Conservation (phyloP, 352 stramenopile genomes). For the Phytophthora pinifolia region DNA sequence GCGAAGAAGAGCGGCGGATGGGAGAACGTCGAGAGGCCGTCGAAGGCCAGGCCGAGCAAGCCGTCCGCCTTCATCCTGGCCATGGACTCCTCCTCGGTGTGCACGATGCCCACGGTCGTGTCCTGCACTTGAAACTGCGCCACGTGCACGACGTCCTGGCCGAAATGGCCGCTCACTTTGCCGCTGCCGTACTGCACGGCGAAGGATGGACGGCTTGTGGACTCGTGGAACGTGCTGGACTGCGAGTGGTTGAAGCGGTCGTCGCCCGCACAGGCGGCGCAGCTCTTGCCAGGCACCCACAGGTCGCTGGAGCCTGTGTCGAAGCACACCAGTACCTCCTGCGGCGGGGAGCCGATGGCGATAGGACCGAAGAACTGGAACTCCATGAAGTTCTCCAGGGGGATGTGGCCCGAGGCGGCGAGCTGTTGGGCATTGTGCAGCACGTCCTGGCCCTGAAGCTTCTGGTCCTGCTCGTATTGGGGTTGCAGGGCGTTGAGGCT, state of each 20-base stretch:
- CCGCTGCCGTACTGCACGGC: slow-evolving; percentile 77
- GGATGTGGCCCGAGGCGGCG: slow-evolving; percentile 39
- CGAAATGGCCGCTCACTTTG: slow-evolving; percentile 63
- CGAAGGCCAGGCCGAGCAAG: slow-evolving; percentile 96
- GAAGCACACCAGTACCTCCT: slow-evolving; percentile 77
- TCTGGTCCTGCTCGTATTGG: neutral
- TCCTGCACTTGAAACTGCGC: slow-evolving; percentile 45
- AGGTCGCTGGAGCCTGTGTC: slow-evolving; percentile 83
- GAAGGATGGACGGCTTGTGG: slow-evolving; percentile 44
- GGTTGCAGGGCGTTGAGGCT: slow-evolving; percentile 23
- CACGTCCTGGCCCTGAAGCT: slow-evolving; percentile 6
- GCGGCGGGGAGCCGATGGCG: slow-evolving; percentile 58
- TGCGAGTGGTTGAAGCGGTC: slow-evolving; percentile 49
- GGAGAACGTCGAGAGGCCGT: slow-evolving; percentile 87
- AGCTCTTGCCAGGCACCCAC: slow-evolving; percentile 65
- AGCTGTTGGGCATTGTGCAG: slow-evolving; percentile 38
- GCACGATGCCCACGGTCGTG: slow-evolving; percentile 63
- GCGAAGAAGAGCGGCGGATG: slow-evolving; percentile 72
- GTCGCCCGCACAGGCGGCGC: slow-evolving; percentile 53
- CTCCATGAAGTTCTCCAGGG: slow-evolving; percentile 82
- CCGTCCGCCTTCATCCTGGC: slow-evolving; percentile 91
- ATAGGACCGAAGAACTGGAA: slow-evolving; percentile 84
- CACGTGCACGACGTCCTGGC: slow-evolving; percentile 55
- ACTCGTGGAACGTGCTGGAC: slow-evolving; percentile 49
- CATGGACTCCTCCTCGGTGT: slow-evolving; percentile 72